Evolutionary conservation across 2,329 filamentous ascomycete genomes (phyloP), one percentile per base, ranked within the genome.

Genomic region (Aspergillus quadricinctus): DNA sequence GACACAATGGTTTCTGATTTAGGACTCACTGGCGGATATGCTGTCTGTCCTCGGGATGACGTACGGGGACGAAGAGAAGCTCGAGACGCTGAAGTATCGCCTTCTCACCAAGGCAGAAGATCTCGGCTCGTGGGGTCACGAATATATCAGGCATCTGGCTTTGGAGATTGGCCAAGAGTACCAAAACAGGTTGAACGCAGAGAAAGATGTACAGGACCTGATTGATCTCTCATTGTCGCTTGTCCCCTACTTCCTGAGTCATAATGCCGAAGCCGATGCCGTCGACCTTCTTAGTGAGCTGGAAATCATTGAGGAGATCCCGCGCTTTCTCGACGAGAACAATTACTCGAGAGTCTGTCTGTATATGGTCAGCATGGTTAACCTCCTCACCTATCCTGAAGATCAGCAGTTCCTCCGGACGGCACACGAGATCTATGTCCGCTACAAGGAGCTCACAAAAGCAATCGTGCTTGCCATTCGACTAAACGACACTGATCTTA

Each of bases 281-380:
- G 94, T 99, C 40, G 94, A 99, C 75, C 82, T 99, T 63, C 86
- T 99, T 81, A 97, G 92, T 72, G 95, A 99, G 77, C 80, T 99
- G 57, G 94, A 99, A 77, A 96, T 97, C 72, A 97, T 99, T 64
- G 91, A 97, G 69, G 81, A 92, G 69, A 89, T 99, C 48, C 87
- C 90, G 55, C 83, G 91, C 64, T 95, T 92, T 67, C 83, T 99
- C 52, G 94, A 99, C 73, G 88, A 95, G 73, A 88, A 97, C 77
- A 97, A 92, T 27, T 99, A 96, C 73, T 81, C 89, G 52, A 83
- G 94, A 69, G 94, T 97, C 55, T 97, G 94, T 72, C 78, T 99
- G 64, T 99, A 99, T 78, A 96, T 99, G 88, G 91, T 96, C 66
- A 96, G 91, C 80, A 97, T 97, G 90, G 94, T 99, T 64, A 96